Percentiles rank a stretch among this genome's conserved stretches.
Conservation (phyloP, 2,329 filamentous ascomycete genomes). For the Phyllosticta citrichinensis region DNA sequence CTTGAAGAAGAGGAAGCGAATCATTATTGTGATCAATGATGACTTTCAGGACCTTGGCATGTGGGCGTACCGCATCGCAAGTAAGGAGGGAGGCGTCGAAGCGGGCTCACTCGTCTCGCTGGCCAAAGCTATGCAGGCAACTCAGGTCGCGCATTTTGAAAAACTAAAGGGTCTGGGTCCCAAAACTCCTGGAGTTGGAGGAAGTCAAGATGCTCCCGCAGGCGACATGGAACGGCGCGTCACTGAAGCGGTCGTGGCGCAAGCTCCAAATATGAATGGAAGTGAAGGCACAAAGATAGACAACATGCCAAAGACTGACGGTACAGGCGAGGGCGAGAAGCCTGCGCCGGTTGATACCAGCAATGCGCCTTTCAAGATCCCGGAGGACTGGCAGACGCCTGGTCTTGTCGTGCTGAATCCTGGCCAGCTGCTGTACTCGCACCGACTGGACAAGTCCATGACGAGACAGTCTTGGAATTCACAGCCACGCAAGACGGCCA, state of each 20-base stretch:
- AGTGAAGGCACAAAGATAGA: constrained; percentile 1
- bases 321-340: not conserved
- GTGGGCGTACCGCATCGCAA: constrained; percentile 58
- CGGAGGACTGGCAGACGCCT: constrained; percentile 23
- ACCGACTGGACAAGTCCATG: constrained; percentile 50
- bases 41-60: constrained; percentile 62
- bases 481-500: constrained; percentile 51
- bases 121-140: constrained; percentile 34
- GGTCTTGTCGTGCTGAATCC: constrained; percentile 68
- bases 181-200: not conserved
- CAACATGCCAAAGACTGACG: not conserved
- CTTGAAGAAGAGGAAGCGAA: constrained; percentile 46
- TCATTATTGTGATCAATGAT: constrained; percentile 69
- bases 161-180: not conserved
- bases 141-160: not conserved
- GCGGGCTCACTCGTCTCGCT: constrained; percentile 62
- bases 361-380: not conserved
- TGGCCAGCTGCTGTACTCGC: constrained; percentile 69
- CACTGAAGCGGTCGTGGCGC: not conserved
- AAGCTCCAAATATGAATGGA: not conserved
- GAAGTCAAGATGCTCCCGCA: not conserved
- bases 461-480: constrained; percentile 47
- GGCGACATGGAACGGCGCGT: not conserved
- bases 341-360: constrained; percentile 10
- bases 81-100: constrained; percentile 54